Conservation (phyloP, 2,329 filamentous ascomycete species). For the Metarhizium brunneum region DNA sequence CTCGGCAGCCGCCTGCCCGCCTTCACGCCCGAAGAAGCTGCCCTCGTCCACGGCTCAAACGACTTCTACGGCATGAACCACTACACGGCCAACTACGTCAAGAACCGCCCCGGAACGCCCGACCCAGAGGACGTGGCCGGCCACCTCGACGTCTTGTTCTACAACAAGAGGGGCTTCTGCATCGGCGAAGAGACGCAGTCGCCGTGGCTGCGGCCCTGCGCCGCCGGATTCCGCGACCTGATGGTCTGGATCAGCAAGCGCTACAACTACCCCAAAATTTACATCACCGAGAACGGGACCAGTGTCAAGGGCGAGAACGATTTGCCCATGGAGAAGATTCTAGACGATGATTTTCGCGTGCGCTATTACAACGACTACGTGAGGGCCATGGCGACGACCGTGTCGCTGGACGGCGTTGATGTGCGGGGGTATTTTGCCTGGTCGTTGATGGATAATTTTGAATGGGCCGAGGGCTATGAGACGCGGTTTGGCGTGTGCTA, state of each 20-base stretch:
- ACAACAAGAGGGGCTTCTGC: slow-evolving; percentile 61
- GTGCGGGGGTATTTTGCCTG: slow-evolving; percentile 76
- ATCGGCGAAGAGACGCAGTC: slow-evolving; percentile 79
- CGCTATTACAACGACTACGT: slow-evolving; percentile 75
- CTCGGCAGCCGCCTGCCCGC: slow-evolving; percentile 67
- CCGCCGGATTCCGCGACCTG: slow-evolving; percentile 67
- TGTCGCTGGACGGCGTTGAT: slow-evolving; percentile 63
- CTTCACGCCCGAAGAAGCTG: slow-evolving; percentile 63
- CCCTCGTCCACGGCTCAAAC: slow-evolving; percentile 74
- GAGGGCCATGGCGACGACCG: slow-evolving; percentile 64
- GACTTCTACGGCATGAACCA: slow-evolving; percentile 95
- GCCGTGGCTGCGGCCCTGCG: slow-evolving; percentile 69
- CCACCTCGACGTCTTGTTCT: slow-evolving; percentile 63
- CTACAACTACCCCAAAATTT: slow-evolving; percentile 69
- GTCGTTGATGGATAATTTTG: slow-evolving; percentile 85
- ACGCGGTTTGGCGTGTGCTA: slow-evolving; percentile 78
- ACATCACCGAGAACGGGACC: slow-evolving; percentile 84
- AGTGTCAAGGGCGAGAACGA: slow-evolving; percentile 78
- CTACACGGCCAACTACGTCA: slow-evolving; percentile 84
- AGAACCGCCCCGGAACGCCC: slow-evolving; percentile 54
- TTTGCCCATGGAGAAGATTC: slow-evolving; percentile 56
- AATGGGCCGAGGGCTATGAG: slow-evolving; percentile 87
- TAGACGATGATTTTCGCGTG: slow-evolving; percentile 74
- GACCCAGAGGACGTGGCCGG: slow-evolving; percentile 61
- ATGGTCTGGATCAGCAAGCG: slow-evolving; percentile 69